phyloP scores from a whole-genome alignment of 2,329 filamentous ascomycete genomes.

The Penicillium sp. region DNA sequence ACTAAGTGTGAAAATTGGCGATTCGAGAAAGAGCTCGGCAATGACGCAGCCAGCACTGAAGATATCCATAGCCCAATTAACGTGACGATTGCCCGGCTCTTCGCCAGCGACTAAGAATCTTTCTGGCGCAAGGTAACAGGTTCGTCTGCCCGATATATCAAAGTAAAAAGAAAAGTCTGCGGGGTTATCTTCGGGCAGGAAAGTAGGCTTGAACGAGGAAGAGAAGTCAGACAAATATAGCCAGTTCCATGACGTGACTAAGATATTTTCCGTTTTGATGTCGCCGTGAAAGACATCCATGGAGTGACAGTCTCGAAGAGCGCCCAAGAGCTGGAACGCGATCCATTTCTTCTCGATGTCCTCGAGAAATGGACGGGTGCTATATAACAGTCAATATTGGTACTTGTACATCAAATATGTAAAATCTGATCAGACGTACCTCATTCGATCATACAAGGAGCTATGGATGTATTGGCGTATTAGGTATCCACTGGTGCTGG shows the following conservation, averaged over 20 bases:
- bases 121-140: slow-evolving; percentile 94
- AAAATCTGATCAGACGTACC: slow-evolving; percentile 35
- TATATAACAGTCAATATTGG: slow-evolving; percentile 42
- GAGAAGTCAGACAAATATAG: slow-evolving; percentile 97
- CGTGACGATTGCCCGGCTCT: slow-evolving; percentile 61
- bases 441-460: slow-evolving; percentile 92
- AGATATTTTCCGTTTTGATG: slow-evolving; percentile 95
- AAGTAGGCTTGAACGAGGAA: slow-evolving; percentile 89
- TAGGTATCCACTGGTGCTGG: slow-evolving; percentile 85
- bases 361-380: slow-evolving; percentile 92
- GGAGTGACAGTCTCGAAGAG: slow-evolving; percentile 85
- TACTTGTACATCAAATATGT: not conserved
- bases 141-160: slow-evolving; percentile 85
- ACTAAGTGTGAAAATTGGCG: slow-evolving; percentile 95
- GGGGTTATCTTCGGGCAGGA: slow-evolving; percentile 92
- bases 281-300: slow-evolving; percentile 92
- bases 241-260: slow-evolving; percentile 99
- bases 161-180: slow-evolving; percentile 98
- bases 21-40: slow-evolving; percentile 90
- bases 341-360: slow-evolving; percentile 99
- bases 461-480: slow-evolving; percentile 95
- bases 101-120: slow-evolving; percentile 75
- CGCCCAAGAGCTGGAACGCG: slow-evolving; percentile 90
- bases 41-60: slow-evolving; percentile 97
- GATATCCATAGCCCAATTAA: slow-evolving; percentile 96